Conservation (phyloP, 129 eudicot genomes). For the Kitagawia praeruptora region DNA sequence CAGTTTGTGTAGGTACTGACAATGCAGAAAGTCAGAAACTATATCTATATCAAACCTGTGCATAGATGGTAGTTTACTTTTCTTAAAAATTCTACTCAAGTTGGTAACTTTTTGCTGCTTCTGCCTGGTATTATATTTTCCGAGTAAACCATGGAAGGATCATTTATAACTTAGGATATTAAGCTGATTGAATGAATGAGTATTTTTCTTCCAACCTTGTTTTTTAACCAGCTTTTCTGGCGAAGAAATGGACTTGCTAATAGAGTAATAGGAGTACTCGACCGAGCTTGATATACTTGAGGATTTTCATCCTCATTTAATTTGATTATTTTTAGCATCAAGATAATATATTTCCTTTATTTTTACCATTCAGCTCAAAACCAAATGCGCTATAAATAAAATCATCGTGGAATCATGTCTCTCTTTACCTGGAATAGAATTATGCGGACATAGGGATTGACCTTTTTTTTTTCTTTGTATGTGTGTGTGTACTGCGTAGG, state of each 20-base stretch:
- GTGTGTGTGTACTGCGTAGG: slow-evolving; percentile 24
- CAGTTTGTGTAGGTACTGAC: not conserved
- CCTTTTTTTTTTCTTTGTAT: too few relatives aligned
- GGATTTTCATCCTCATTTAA: too few relatives aligned
- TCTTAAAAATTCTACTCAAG: too few relatives aligned
- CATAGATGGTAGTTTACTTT: too few relatives aligned
- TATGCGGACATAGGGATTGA: not conserved
- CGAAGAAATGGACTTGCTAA: not conserved
- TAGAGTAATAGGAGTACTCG: too few relatives aligned
- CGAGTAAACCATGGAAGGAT: too few relatives aligned
- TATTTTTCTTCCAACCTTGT: not conserved
- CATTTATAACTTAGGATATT: too few relatives aligned
- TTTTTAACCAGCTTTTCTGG: not conserved
- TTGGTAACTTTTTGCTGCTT: too few relatives aligned
- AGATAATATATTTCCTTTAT: not conserved
- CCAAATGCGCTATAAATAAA: not conserved
- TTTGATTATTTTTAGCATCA: not conserved
- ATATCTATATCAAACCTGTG: not conserved
- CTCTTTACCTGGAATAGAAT: not conserved
- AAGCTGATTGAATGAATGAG: too few relatives aligned
- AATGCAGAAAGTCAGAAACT: not conserved
- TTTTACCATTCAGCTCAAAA: not conserved
- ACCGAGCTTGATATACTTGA: too few relatives aligned
- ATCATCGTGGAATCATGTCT: not conserved
- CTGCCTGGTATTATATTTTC: too few relatives aligned